Conservation (phyloP, 1,284 basidiomycete genomes). For the Leccinum variabile region DNA sequence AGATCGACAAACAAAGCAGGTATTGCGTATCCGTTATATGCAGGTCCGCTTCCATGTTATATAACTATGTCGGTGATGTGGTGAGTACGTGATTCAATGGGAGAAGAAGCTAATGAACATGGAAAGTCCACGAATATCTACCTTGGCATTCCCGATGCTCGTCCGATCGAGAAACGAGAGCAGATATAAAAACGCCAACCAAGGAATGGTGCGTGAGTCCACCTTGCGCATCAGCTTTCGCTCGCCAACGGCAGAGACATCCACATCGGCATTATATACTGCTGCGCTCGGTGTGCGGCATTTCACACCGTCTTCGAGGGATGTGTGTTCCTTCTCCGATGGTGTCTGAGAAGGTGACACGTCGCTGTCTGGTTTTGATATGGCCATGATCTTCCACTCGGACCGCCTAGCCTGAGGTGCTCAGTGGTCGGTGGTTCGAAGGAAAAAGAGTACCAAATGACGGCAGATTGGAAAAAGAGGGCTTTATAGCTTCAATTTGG, state of each 20-base stretch:
- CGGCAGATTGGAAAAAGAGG: background rate
- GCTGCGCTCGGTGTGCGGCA: background rate
- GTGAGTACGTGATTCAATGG: no score
- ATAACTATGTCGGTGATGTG: constrained; percentile 42
- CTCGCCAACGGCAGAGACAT: constrained; percentile 59
- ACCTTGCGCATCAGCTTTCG: constrained; percentile 64
- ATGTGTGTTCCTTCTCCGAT: constrained; percentile 19
- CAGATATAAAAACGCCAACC: constrained; percentile 72
- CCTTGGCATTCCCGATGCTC: constrained; percentile 80
- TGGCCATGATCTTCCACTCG: constrained; percentile 1
- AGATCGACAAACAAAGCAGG: constrained; percentile 59
- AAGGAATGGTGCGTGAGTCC: constrained; percentile 63
- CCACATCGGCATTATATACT: constrained; percentile 52
- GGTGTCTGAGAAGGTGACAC: constrained; percentile 1
- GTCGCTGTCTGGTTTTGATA: background rate
- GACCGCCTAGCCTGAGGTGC: background rate
- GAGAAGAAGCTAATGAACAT: no score
- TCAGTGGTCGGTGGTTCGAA: background rate
- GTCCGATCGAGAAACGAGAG: constrained; percentile 77
- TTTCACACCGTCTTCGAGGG: constrained; percentile 11
- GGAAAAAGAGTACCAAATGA: background rate
- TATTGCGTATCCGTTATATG: constrained; percentile 64
- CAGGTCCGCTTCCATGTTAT: constrained; percentile 53
- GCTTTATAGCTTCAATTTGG: background rate
- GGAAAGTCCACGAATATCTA: no score